Evolutionary conservation across 1,284 basidiomycete genomes (phyloP).

Genomic region (Meira nashicola): DNA sequence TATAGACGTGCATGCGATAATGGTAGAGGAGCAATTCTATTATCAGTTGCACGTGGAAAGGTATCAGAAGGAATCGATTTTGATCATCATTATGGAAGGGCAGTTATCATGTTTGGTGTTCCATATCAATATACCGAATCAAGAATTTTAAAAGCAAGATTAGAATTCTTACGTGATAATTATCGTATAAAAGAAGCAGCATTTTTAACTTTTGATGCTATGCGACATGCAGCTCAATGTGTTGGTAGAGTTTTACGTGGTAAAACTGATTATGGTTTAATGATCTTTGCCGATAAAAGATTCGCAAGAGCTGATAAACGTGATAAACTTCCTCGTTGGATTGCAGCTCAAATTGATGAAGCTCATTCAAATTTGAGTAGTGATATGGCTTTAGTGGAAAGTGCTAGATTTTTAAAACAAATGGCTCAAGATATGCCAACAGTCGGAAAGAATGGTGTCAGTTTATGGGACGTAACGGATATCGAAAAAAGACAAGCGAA

Average conservation of each 20-base stretch:
- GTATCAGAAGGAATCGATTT: slow-evolving; percentile 99
- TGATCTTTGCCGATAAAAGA: slow-evolving; percentile 98
- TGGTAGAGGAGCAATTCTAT: slow-evolving; percentile 88
- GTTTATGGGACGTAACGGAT: slow-evolving; percentile 86
- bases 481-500: slow-evolving; percentile 74
- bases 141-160: slow-evolving; percentile 89
- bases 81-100: slow-evolving; percentile 90
- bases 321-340: slow-evolving; percentile 95
- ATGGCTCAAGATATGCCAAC: slow-evolving; percentile 96
- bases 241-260: slow-evolving; percentile 94
- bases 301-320: slow-evolving; percentile 96
- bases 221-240: slow-evolving; percentile 98
- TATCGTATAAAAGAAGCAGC: slow-evolving; percentile 97
- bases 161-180: slow-evolving; percentile 96
- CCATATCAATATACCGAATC: slow-evolving; percentile 99
- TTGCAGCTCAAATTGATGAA: slow-evolving; percentile 93
- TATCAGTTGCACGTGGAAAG: slow-evolving; percentile 97
- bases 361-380: slow-evolving; percentile 94
- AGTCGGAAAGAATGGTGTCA: slow-evolving; percentile 74
- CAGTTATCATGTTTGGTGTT: slow-evolving; percentile 99
- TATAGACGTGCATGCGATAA: slow-evolving; percentile 98
- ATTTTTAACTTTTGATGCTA: slow-evolving; percentile 97
- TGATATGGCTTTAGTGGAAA: slow-evolving; percentile 93
- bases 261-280: slow-evolving; percentile 98
- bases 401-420: slow-evolving; percentile 92